Conservation (phyloP, 2,329 filamentous ascomycete genomes). For the Verticillium isaacii region DNA sequence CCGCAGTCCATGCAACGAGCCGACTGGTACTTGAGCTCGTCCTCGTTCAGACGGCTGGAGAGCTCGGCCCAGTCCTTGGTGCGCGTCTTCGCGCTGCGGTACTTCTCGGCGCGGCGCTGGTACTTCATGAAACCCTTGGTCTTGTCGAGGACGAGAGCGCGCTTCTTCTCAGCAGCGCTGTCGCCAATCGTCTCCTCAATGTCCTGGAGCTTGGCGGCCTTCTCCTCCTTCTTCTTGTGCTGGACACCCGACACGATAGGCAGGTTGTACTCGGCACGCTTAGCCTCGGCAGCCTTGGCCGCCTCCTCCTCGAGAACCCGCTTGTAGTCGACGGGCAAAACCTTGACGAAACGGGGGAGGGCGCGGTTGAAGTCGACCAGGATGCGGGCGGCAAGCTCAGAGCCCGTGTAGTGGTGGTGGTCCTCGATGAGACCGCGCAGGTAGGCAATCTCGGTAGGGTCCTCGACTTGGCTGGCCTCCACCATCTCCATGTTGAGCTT, state of each 20-base stretch:
- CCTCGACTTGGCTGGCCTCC: constrained; percentile 77
- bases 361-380: constrained; percentile 93
- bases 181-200: constrained; percentile 91
- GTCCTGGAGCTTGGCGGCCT: constrained; percentile 68
- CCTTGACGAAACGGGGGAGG: constrained; percentile 85
- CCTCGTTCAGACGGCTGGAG: constrained; percentile 80
- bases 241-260: constrained; percentile 68
- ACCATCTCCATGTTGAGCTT: constrained; percentile 99
- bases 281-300: constrained; percentile 77
- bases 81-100: constrained; percentile 76
- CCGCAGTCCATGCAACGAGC: constrained; percentile 98
- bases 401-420: constrained; percentile 96
- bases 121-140: constrained; percentile 98
- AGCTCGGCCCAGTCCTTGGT: constrained; percentile 94
- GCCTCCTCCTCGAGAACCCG: constrained; percentile 83
- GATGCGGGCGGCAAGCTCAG: constrained; percentile 87
- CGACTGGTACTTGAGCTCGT: constrained; percentile 94
- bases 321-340: constrained; percentile 94
- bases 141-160: constrained; percentile 91
- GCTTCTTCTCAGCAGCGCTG: constrained; percentile 81
- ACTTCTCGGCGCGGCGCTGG: constrained; percentile 87
- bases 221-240: constrained; percentile 63
- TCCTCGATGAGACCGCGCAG: constrained; percentile 90
- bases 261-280: constrained; percentile 77
- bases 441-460: constrained; percentile 84